Evolutionary conservation across 2,329 filamentous ascomycete genomes (phyloP).

Genomic region (Nigrospora sphaerica): DNA sequence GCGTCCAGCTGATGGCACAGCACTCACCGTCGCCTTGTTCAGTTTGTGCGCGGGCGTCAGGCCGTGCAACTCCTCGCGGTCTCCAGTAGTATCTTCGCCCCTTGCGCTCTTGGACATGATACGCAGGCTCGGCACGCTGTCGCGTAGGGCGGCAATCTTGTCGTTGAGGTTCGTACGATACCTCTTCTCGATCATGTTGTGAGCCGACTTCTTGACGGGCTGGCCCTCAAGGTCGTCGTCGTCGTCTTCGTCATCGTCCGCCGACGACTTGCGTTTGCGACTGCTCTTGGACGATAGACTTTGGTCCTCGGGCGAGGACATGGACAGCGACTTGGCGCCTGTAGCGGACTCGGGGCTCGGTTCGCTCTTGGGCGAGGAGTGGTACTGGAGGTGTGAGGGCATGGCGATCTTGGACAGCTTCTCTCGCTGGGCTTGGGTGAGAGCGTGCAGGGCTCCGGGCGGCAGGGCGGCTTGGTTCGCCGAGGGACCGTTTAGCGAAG

Average conservation of each 20-base stretch:
- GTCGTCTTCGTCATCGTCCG: slow-evolving; percentile 46
- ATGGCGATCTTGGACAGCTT: slow-evolving; percentile 57
- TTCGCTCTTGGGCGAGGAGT: slow-evolving; percentile 46
- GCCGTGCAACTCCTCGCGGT: slow-evolving; percentile 75
- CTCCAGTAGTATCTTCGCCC: slow-evolving; percentile 63
- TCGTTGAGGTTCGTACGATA: slow-evolving; percentile 96
- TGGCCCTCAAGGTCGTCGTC: slow-evolving; percentile 56
- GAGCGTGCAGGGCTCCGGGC: slow-evolving; percentile 25
- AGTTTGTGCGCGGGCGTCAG: slow-evolving; percentile 85
- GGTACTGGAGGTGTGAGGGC: slow-evolving; percentile 55
- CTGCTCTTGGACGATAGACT: slow-evolving; percentile 38
- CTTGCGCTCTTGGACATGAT: slow-evolving; percentile 69
- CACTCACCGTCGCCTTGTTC: slow-evolving; percentile 82
- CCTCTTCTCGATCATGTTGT: slow-evolving; percentile 97
- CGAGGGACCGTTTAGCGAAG: neutral
- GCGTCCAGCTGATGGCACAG: neutral
- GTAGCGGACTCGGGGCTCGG: slow-evolving; percentile 52
- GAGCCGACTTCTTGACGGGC: slow-evolving; percentile 78
- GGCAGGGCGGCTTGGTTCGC: neutral
- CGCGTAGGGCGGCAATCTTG: slow-evolving; percentile 86
- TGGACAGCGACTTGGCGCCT: slow-evolving; percentile 34
- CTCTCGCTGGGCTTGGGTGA: slow-evolving; percentile 55
- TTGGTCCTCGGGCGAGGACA: slow-evolving; percentile 53
- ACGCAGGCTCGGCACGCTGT: slow-evolving; percentile 85
- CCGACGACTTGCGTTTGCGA: slow-evolving; percentile 65